Conservation (phyloP, 2,329 filamentous ascomycete species). For the Aspergillus unguis region DNA sequence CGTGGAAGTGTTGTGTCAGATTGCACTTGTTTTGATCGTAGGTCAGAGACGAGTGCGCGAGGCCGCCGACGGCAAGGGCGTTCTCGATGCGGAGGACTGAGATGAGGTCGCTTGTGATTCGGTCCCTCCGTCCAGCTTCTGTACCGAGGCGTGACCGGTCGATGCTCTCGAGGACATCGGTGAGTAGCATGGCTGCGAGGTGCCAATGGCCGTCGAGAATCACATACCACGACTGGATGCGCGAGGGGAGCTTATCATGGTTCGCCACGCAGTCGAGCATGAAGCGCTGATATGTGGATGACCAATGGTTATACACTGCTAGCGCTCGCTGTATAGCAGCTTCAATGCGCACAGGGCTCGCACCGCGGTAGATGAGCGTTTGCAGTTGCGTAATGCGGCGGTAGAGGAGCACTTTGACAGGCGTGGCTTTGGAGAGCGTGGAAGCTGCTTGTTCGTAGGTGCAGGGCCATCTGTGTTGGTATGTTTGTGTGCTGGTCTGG, state of each 20-base stretch:
- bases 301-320: slow-evolving; percentile 3
- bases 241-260: slow-evolving; percentile 13
- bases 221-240: slow-evolving; percentile 60
- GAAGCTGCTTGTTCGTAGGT: slow-evolving; percentile 4
- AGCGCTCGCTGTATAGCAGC: neutral
- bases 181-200: slow-evolving; percentile 54
- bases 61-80: neutral
- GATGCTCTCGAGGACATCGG: slow-evolving; percentile 52
- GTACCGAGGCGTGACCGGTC: slow-evolving; percentile 35
- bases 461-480: neutral
- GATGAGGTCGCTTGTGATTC: neutral
- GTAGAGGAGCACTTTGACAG: slow-evolving; percentile 7
- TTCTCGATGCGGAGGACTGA: slow-evolving; percentile 1
- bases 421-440: neutral
- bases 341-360: neutral
- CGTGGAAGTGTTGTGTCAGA: neutral
- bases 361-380: slow-evolving; percentile 4
- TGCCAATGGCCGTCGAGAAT: slow-evolving; percentile 59
- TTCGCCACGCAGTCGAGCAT: slow-evolving; percentile 7
- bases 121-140: neutral
- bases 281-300: neutral
- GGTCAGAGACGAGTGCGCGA: neutral
- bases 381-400: slow-evolving; percentile 8
- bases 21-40: neutral
- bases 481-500: neutral